phyloP scores from a whole-genome alignment of 371 early-diverging fungal genomes.

The Mucor sp. region DNA sequence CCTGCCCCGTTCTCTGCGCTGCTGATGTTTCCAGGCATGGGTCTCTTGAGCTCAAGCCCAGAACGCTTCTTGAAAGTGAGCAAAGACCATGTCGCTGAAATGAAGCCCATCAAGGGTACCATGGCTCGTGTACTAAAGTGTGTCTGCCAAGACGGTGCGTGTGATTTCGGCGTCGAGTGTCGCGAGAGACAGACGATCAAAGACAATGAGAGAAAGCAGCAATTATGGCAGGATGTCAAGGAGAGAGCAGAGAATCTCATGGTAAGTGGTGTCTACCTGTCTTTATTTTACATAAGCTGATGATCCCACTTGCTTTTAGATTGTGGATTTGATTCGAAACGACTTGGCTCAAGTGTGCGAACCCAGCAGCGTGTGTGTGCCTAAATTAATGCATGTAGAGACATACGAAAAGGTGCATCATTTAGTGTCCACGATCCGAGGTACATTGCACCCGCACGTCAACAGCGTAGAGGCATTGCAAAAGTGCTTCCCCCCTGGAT shows the following conservation, averaged over 20 bases:
- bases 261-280: constrained; percentile 64
- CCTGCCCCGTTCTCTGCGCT: constrained; percentile 91
- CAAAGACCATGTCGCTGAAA: constrained; percentile 64
- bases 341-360: constrained; percentile 78
- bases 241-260: constrained; percentile 96
- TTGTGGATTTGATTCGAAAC: constrained; percentile 96
- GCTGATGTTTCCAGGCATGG: constrained; percentile 49
- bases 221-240: constrained; percentile 77
- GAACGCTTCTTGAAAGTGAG: constrained; percentile 82
- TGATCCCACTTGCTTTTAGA: constrained; percentile 48
- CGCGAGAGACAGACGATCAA: constrained; percentile 30
- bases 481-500: constrained; percentile 91
- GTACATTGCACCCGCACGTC: constrained; percentile 59
- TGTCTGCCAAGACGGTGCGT: constrained; percentile 36
- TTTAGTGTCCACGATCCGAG: constrained; percentile 86
- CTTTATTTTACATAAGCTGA: too few species aligned
- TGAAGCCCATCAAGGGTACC: constrained; percentile 98
- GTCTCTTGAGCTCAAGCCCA: constrained; percentile 73
- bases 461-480: constrained; percentile 75
- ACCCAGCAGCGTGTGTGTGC: constrained; percentile 75
- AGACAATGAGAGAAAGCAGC: constrained; percentile 55
- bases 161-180: constrained; percentile 34
- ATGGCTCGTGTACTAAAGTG: constrained; percentile 54
- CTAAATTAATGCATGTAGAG: constrained; percentile 88
- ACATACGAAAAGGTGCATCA: constrained; percentile 93